phyloP scores from a whole-genome alignment of 805 yeast genomes.

The Starmerella bacillaris region DNA sequence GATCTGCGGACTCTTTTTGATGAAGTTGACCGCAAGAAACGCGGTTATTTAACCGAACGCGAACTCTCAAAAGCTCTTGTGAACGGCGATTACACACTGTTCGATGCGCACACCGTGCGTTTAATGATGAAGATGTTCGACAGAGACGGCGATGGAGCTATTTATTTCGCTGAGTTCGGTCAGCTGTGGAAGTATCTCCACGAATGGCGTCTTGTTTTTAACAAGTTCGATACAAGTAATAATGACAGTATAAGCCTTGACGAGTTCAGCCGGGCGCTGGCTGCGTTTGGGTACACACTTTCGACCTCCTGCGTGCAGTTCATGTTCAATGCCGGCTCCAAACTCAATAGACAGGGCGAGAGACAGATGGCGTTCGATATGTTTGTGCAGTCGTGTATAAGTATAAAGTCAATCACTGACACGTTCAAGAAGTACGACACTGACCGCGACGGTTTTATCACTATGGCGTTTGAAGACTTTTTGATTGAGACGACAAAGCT shows the following conservation, averaged over 20 bases:
- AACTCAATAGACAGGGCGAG: conserved; percentile 19
- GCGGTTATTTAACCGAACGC: conserved; percentile 36
- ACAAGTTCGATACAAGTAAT: conserved; percentile 40
- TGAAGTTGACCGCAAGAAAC: conserved; percentile 35
- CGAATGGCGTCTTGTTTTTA: conserved; percentile 48
- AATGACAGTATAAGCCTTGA: conserved; percentile 46
- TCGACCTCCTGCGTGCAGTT: conserved; percentile 39
- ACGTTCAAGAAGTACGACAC: conserved; percentile 59
- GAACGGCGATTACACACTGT: conserved; percentile 46
- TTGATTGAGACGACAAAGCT: conserved; percentile 22
- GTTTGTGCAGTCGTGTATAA: conserved; percentile 64
- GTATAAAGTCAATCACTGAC: conserved; percentile 59
- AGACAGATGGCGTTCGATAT: conserved; percentile 49
- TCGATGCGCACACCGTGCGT: conserved; percentile 40
- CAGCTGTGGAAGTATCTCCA: conserved; percentile 50
- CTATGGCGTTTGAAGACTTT: conserved; percentile 25
- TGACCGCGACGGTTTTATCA: conserved; percentile 44
- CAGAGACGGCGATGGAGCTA: conserved; percentile 28
- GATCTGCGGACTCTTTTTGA: conserved; percentile 35
- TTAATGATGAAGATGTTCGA: conserved; percentile 50
- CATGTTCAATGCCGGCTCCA: conserved; percentile 40
- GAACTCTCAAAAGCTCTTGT: conserved; percentile 43
- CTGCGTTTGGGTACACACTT: conserved; percentile 47
- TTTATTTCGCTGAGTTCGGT: conserved; percentile 42
- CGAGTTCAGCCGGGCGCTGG: conserved; percentile 43